These are phyloP conservation scores for Cutaneotrichosporon cavernicola DNA, from an alignment of 1,284 basidiomycete genomes.

Conservation along the genomic window DNA sequence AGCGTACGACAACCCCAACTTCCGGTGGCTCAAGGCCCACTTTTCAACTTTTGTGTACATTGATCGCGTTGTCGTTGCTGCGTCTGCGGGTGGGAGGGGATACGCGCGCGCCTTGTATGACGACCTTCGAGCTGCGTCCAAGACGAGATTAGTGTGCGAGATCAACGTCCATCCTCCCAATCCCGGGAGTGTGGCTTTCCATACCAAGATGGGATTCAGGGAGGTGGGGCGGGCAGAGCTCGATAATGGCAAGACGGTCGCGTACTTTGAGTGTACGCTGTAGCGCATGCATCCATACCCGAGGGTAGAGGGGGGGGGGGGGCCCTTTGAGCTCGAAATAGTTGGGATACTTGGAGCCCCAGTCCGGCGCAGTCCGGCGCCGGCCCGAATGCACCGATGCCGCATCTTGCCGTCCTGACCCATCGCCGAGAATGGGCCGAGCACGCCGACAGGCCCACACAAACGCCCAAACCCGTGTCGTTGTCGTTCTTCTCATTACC, in stretches of 20 bases:
- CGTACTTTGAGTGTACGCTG: constrained; percentile 19
- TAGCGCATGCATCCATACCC: not conserved
- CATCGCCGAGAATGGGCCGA: not conserved
- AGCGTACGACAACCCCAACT: constrained; percentile 20
- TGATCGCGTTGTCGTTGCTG: constrained; percentile 18
- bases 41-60: constrained; percentile 20
- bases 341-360: too few species aligned
- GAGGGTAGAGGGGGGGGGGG: too few species aligned
- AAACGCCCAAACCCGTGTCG: not conserved
- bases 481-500: not conserved
- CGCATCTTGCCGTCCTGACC: too few species aligned
- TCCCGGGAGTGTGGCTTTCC: constrained; percentile 14
- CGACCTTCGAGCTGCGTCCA: not conserved
- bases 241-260: constrained; percentile 20
- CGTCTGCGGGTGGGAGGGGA: constrained; percentile 5
- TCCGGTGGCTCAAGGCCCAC: constrained; percentile 15
- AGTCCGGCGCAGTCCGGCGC: too few species aligned
- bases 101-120: constrained; percentile 16
- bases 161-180: constrained; percentile 23
- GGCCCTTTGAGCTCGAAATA: too few species aligned
- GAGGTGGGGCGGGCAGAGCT: constrained; percentile 15
- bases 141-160: constrained; percentile 17
- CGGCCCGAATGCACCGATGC: too few species aligned
- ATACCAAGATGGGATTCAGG: constrained; percentile 16
- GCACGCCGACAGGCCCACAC: too few species aligned